Conservation (phyloP, 345 rosid genomes). For the Noccaea bulbosa region DNA sequence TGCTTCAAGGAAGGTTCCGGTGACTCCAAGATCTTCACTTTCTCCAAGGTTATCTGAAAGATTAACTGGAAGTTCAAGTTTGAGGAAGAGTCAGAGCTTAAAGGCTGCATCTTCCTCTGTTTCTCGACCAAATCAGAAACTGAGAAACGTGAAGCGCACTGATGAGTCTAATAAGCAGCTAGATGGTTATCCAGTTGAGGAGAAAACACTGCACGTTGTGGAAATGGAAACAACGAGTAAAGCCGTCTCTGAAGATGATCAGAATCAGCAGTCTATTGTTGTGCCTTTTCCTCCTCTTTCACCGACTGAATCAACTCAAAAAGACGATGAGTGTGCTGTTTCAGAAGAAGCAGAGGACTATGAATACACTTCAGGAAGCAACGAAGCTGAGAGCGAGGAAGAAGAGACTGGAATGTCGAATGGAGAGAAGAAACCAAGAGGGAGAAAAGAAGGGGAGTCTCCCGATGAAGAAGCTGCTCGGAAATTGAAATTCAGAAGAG, state of each 20-base stretch:
- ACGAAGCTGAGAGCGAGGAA: slow-evolving; percentile 52
- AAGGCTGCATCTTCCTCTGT: slow-evolving; percentile 46
- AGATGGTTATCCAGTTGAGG: slow-evolving; percentile 48
- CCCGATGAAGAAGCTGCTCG: slow-evolving; percentile 48
- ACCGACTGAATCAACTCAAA: slow-evolving; percentile 42
- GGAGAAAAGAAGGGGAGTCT: slow-evolving; percentile 40
- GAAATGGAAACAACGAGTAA: slow-evolving; percentile 54
- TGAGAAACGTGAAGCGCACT: slow-evolving; percentile 14
- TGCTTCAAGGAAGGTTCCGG: slow-evolving; percentile 42
- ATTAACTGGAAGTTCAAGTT: slow-evolving; percentile 47
- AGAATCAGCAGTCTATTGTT: slow-evolving; percentile 45
- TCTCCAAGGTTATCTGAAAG: slow-evolving; percentile 42
- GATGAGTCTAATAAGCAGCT: slow-evolving; percentile 41
- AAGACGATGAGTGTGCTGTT: slow-evolving; percentile 45
- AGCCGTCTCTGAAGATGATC: slow-evolving; percentile 41
- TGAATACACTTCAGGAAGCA: slow-evolving; percentile 43
- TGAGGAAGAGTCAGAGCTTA: slow-evolving; percentile 50
- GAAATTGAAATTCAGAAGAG: slow-evolving; percentile 71
- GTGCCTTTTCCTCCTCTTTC: slow-evolving; percentile 38
- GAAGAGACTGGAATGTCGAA: slow-evolving; percentile 48
- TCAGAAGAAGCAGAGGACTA: slow-evolving; percentile 53
- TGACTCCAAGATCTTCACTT: slow-evolving; percentile 50
- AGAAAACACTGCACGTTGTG: slow-evolving; percentile 72
- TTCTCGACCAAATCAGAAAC: slow-evolving; percentile 49
- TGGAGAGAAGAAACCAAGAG: slow-evolving; percentile 43